A percentile compares a stretch with the other conserved stretches of the same genome.
Evolutionary conservation across 306 rosid genomes (phyloP).

Genomic region (Lithocarpus polystachyus): DNA sequence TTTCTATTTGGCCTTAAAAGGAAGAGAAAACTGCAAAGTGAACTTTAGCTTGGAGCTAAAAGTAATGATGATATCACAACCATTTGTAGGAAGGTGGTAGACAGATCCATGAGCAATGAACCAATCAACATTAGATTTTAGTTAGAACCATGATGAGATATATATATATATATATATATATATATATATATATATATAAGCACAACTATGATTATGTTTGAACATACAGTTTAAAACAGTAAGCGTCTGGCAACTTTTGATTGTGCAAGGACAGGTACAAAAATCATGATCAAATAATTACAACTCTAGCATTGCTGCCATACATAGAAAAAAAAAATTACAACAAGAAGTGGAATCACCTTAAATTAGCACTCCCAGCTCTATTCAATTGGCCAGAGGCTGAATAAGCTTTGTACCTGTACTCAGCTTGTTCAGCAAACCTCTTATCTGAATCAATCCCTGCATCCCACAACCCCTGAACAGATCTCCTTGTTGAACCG

Average conservation of each 20-base stretch:
- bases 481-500: conserved; percentile 36
- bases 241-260: not conserved
- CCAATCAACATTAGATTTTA: not conserved
- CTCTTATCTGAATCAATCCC: conserved; percentile 45
- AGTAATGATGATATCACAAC: no score
- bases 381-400: conserved; percentile 42
- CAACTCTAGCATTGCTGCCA: conserved; percentile 32
- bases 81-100: not conserved
- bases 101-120: not conserved
- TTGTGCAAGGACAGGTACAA: conserved; percentile 15
- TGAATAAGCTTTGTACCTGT: conserved; percentile 31
- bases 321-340: conserved; percentile 7
- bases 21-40: no score
- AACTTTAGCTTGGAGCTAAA: no score
- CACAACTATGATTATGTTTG: not conserved
- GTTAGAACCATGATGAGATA: not conserved
- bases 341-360: conserved; percentile 35
- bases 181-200: not conserved
- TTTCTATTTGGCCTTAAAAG: no score
- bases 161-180: not conserved
- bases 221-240: not conserved
- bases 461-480: conserved; percentile 52
- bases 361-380: conserved; percentile 47
- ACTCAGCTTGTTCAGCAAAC: conserved; percentile 30
- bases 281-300: conserved; percentile 39